phyloP scores from a whole-genome alignment of 495 filamentous ascomycete species.

The Lophiotrema nucula region DNA sequence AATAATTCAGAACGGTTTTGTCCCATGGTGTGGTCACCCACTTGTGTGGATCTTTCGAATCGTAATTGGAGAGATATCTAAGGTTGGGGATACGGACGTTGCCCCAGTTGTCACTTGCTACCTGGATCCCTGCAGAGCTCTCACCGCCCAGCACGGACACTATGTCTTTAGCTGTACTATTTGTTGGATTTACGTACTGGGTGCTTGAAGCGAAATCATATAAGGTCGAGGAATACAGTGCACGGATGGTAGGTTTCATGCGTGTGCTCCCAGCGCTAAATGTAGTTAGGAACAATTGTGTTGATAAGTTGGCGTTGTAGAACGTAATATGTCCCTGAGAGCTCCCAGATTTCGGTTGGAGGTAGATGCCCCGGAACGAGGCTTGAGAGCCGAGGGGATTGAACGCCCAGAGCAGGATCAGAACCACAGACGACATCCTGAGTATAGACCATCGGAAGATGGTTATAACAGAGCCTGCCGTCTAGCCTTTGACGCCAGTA shows the following conservation, averaged over 20 bases:
- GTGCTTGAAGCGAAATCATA: background rate
- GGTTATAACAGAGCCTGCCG: background rate
- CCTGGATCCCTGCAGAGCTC: background rate
- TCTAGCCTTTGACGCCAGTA: background rate
- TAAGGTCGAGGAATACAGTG: background rate
- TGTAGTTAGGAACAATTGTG: background rate
- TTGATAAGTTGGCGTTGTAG: background rate
- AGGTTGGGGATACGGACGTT: background rate
- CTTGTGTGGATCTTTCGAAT: background rate
- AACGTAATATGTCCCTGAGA: background rate
- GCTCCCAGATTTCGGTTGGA: background rate
- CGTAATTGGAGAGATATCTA: background rate
- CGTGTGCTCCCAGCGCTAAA: background rate
- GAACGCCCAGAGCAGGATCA: background rate
- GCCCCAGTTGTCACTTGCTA: background rate
- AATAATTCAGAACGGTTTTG: background rate
- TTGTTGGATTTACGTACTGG: background rate
- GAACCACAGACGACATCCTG: background rate
- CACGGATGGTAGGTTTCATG: background rate
- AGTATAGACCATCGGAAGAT: background rate
- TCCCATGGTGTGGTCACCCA: background rate
- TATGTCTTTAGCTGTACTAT: background rate
- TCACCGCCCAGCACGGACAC: background rate
- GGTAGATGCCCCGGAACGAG: background rate
- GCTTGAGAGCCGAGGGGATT: conserved; percentile 1